Conservation (phyloP, 805 yeast species). For the Wickerhamomyces pijperi region DNA sequence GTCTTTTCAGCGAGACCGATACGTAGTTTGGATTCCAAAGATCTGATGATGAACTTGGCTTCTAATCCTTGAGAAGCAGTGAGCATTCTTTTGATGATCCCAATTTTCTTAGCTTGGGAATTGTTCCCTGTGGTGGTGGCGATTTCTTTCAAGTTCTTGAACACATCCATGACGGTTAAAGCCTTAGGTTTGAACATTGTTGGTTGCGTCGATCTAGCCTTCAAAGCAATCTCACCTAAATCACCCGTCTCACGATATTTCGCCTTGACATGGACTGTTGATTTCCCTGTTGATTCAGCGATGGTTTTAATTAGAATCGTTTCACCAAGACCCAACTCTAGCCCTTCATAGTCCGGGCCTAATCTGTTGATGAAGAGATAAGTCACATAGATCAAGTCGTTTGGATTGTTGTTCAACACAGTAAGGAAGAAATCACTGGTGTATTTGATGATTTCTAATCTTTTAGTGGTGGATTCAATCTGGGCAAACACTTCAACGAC, state of each 20-base stretch:
- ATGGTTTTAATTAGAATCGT: slow-evolving; percentile 79
- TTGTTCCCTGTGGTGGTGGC: slow-evolving; percentile 72
- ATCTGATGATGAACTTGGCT: slow-evolving; percentile 83
- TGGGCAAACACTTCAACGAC: slow-evolving; percentile 58
- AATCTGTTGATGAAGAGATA: slow-evolving; percentile 80
- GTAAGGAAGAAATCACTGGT: slow-evolving; percentile 64
- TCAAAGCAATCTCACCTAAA: slow-evolving; percentile 78
- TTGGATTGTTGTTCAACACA: slow-evolving; percentile 44
- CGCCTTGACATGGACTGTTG: slow-evolving; percentile 53
- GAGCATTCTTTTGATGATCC: slow-evolving; percentile 69
- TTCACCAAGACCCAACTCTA: slow-evolving; percentile 92
- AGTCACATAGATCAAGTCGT: slow-evolving; percentile 54
- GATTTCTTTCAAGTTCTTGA: slow-evolving; percentile 60
- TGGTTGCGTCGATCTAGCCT: slow-evolving; percentile 75
- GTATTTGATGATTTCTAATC: slow-evolving; percentile 69
- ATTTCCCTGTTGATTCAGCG: slow-evolving; percentile 81
- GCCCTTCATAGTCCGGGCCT: slow-evolving; percentile 94
- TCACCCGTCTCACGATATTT: slow-evolving; percentile 81
- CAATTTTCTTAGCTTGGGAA: slow-evolving; percentile 70
- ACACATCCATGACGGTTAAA: slow-evolving; percentile 62
- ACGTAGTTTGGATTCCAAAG: slow-evolving; percentile 85
- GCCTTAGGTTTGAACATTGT: slow-evolving; percentile 90
- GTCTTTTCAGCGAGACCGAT: slow-evolving; percentile 93
- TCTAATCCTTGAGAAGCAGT: slow-evolving; percentile 80
- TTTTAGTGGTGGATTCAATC: slow-evolving; percentile 70